These are phyloP conservation scores for Myochromella boudieri DNA, from an alignment of 768 basidiomycete species.

Conservation along the genomic window DNA sequence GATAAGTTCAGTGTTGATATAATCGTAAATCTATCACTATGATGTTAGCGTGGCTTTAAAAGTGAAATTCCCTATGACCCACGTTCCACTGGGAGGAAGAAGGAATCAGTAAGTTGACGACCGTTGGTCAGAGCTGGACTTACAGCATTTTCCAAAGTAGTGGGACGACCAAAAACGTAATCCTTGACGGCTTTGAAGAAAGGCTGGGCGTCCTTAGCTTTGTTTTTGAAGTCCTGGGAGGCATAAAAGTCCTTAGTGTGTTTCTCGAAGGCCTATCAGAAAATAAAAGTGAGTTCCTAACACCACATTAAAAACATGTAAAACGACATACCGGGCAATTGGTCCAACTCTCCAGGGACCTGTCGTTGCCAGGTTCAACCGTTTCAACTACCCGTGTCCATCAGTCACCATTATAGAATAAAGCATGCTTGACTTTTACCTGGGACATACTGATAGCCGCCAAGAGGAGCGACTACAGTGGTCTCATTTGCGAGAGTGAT, in stretches of 20 bases:
- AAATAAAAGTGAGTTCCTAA: not conserved
- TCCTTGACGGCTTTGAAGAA: slow-evolving; percentile 71
- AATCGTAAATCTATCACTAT: slow-evolving; percentile 71
- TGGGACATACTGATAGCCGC: slow-evolving; percentile 88
- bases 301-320: not conserved
- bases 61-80: slow-evolving; percentile 24
- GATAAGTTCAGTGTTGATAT: slow-evolving; percentile 67
- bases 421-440: slow-evolving; percentile 32
- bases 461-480: slow-evolving; percentile 68
- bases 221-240: slow-evolving; percentile 67
- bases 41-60: not conserved
- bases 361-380: slow-evolving; percentile 82
- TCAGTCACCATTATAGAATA: slow-evolving; percentile 4
- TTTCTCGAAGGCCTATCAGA: slow-evolving; percentile 56
- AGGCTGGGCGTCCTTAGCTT: slow-evolving; percentile 51
- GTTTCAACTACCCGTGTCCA: slow-evolving; percentile 62
- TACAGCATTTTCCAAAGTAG: slow-evolving; percentile 69
- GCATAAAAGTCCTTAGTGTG: slow-evolving; percentile 60
- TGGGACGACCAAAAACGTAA: slow-evolving; percentile 68
- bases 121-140: slow-evolving; percentile 23
- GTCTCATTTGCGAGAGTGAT: slow-evolving; percentile 79
- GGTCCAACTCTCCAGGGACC: slow-evolving; percentile 81
- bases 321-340: slow-evolving; percentile 43
- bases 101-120: slow-evolving; percentile 11
- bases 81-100: slow-evolving; percentile 68